Percentiles rank a stretch among this genome's conserved stretches.
These are phyloP conservation scores for Meyerozyma elateridarum DNA, from an alignment of 1,139 yeast genomes.

Conservation along the genomic window DNA sequence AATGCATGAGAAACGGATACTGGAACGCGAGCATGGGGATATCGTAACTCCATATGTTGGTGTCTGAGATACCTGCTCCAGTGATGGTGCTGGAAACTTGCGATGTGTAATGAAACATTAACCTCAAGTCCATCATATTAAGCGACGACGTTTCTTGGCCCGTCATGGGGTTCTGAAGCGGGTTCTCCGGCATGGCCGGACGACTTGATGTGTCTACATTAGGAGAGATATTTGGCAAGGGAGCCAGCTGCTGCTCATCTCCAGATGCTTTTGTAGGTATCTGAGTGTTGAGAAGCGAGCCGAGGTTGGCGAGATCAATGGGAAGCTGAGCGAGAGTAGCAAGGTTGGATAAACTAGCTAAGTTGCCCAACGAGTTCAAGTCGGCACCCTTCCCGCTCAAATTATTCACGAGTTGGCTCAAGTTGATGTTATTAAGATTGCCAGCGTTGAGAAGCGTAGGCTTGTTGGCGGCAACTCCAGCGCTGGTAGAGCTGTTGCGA, in stretches of 20 bases:
- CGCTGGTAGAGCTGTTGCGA: background rate
- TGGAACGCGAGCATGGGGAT: conserved; percentile 86
- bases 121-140: conserved; percentile 70
- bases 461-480: conserved; percentile 4
- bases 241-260: conserved; percentile 4
- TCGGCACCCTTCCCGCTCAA: conserved; percentile 34
- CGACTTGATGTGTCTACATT: conserved; percentile 18
- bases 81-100: conserved; percentile 84
- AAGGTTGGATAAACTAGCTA: conserved; percentile 38
- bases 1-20: conserved; percentile 88
- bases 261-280: conserved; percentile 6
- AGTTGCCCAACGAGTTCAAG: conserved; percentile 31
- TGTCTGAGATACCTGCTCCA: conserved; percentile 84
- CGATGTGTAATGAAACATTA: conserved; percentile 84
- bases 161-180: conserved; percentile 11
- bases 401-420: conserved; percentile 43
- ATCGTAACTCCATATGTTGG: conserved; percentile 81
- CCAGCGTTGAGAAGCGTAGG: conserved; percentile 35
- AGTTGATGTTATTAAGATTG: conserved; percentile 39
- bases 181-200: conserved; percentile 1
- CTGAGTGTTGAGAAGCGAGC: conserved; percentile 22
- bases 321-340: conserved; percentile 45
- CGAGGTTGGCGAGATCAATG: conserved; percentile 35
- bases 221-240: conserved; percentile 26
- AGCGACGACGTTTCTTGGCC: conserved; percentile 25